phyloP scores from a whole-genome alignment of 257 asterid genomes.

The Eucommia ulmoides region DNA sequence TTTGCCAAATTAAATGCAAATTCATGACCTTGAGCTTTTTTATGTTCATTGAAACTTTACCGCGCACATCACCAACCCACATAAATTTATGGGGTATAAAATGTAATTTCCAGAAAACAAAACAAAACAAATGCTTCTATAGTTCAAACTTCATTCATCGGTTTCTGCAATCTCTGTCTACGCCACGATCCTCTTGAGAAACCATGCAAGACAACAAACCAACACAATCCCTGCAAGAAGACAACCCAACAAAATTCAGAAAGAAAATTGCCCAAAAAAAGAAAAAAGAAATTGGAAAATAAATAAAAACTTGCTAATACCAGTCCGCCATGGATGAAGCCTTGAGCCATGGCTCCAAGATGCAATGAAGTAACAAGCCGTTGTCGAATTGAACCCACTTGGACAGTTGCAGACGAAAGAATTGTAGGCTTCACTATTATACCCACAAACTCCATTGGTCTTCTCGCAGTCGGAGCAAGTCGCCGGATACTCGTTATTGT shows the following conservation, averaged over 20 bases:
- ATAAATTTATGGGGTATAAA: background rate
- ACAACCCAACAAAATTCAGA: background rate
- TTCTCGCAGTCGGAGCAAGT: constrained; percentile 65
- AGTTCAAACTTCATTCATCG: background rate
- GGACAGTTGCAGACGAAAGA: constrained; percentile 54
- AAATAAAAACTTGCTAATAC: constrained; percentile 9
- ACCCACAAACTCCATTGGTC: constrained; percentile 70
- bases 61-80: background rate
- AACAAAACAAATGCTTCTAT: background rate
- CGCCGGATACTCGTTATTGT: constrained; percentile 53
- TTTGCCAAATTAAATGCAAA: too few species aligned
- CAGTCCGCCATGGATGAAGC: constrained; percentile 23
- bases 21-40: background rate
- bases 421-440: constrained; percentile 14
- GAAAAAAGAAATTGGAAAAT: too few species aligned
- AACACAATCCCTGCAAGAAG: background rate
- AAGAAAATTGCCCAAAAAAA: background rate
- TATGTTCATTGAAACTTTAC: too few species aligned
- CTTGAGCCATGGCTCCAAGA: constrained; percentile 36
- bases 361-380: constrained; percentile 43
- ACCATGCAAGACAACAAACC: background rate
- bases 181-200: background rate
- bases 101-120: background rate
- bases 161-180: background rate
- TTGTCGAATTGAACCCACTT: background rate